Percentiles rank a stretch among this genome's conserved stretches.
Evolutionary conservation across 176 grass and related monocot species (phyloP).

Genomic region (Phragmites australis): DNA sequence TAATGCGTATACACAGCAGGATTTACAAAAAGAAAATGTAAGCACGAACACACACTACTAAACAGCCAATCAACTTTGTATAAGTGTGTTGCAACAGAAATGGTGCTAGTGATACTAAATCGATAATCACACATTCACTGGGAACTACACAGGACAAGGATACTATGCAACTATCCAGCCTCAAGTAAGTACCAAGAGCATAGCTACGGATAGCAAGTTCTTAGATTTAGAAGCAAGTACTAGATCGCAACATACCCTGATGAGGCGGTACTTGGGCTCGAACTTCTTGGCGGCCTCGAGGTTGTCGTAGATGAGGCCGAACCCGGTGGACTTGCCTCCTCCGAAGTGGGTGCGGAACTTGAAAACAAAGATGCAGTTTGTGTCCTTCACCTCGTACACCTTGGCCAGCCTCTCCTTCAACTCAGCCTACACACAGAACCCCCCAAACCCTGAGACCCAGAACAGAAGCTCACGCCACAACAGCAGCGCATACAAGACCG

Average conservation of each 20-base stretch:
- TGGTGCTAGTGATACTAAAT: not conserved
- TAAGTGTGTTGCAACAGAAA: not conserved
- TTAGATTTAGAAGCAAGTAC: not conserved
- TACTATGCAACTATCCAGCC: not conserved
- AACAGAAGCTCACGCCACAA: not conserved
- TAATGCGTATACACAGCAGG: not conserved
- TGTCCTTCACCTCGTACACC: constrained; percentile 81
- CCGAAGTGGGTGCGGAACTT: constrained; percentile 98
- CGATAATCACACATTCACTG: not conserved
- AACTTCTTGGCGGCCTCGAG: constrained; percentile 80
- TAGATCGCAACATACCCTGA: constrained; percentile 60
- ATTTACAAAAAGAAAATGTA: not conserved
- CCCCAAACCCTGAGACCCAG: constrained; percentile 8
- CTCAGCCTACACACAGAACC: constrained; percentile 49
- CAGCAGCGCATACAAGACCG: not conserved
- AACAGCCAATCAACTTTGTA: not conserved
- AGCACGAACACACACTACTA: not conserved
- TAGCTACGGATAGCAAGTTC: not conserved
- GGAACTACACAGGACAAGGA: not conserved
- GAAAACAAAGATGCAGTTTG: constrained; percentile 91
- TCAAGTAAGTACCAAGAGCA: not conserved
- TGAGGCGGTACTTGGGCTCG: constrained; percentile 95
- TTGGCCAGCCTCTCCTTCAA: constrained; percentile 81
- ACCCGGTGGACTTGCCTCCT: constrained; percentile 89
- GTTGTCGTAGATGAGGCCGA: constrained; percentile 91